Percentiles rank a stretch among this genome's conserved stretches.
Conservation (phyloP, 768 basidiomycete genomes). For the Lanmaoa rubissima region DNA sequence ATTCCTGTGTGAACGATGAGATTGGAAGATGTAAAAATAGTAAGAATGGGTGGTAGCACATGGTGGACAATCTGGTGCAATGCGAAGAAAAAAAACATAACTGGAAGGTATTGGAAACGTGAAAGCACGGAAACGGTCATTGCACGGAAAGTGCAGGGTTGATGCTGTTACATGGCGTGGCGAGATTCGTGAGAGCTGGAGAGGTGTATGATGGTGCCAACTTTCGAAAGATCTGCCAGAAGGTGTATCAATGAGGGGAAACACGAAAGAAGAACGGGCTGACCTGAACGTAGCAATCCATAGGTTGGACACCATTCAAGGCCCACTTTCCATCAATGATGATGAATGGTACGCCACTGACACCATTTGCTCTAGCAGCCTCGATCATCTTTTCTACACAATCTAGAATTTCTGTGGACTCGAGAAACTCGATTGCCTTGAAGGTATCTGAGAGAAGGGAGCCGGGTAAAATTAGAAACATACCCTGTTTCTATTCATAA, state of each 20-base stretch:
- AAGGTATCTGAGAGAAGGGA: no score
- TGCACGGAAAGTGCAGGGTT: slow-evolving; percentile 20
- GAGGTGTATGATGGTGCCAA: slow-evolving; percentile 20
- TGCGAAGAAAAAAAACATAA: no score
- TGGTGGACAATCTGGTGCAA: no score
- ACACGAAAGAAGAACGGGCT: not conserved
- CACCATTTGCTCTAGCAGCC: slow-evolving; percentile 42
- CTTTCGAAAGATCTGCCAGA: slow-evolving; percentile 32
- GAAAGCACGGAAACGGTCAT: slow-evolving; percentile 14
- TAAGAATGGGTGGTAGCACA: no score
- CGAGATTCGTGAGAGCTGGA: not conserved
- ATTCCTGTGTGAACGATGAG: no score
- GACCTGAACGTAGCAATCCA: slow-evolving; percentile 41
- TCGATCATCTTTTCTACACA: slow-evolving; percentile 29
- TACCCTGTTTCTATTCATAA: no score
- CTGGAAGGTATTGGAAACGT: not conserved
- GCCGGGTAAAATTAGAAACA: no score
- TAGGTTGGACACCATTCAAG: slow-evolving; percentile 41
- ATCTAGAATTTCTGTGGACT: no score
- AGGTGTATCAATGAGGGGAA: not conserved
- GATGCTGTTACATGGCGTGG: slow-evolving; percentile 19
- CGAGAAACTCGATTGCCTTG: no score
- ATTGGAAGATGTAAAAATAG: no score
- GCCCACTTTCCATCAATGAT: slow-evolving; percentile 47
- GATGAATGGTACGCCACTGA: slow-evolving; percentile 52